phyloP scores from a whole-genome alignment of 1,284 basidiomycete species.

The Mixia osmundae region DNA sequence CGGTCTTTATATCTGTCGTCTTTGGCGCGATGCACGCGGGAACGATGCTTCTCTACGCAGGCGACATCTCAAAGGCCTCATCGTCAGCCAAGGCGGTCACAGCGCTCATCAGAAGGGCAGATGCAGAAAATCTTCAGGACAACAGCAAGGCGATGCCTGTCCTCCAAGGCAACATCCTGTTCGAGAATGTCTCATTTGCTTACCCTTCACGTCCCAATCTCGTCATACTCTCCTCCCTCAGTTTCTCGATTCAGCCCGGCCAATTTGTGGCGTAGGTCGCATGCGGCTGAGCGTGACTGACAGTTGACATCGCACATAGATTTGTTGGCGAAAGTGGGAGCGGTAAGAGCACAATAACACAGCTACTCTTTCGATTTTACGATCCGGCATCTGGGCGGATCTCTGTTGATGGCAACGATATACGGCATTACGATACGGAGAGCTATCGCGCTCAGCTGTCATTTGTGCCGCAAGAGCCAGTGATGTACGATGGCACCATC shows the following conservation, averaged over 20 bases:
- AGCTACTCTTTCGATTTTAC: constrained; percentile 73
- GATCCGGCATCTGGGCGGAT: constrained; percentile 53
- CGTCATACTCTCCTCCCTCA: constrained; percentile 40
- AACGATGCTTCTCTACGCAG: constrained; percentile 4
- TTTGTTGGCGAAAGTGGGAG: constrained; percentile 21
- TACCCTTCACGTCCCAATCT: constrained; percentile 59
- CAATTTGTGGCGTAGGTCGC: constrained; percentile 45
- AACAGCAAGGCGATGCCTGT: constrained; percentile 28
- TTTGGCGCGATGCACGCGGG: background rate
- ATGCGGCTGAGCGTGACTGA: constrained; percentile 18
- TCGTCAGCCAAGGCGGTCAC: constrained; percentile 5
- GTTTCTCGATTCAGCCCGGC: constrained; percentile 45
- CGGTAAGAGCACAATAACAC: constrained; percentile 66
- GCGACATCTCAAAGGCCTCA: background rate
- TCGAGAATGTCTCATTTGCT: constrained; percentile 41
- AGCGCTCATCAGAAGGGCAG: too few relatives aligned
- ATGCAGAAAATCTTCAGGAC: too few relatives aligned
- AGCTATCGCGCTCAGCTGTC: constrained; percentile 72
- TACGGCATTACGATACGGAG: constrained; percentile 45
- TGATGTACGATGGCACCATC: constrained; percentile 30
- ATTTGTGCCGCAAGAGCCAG: constrained; percentile 46
- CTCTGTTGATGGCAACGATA: constrained; percentile 41
- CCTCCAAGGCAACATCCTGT: background rate
- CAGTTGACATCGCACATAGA: too few relatives aligned
- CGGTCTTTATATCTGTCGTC: too few relatives aligned